These are phyloP conservation scores for Hyaloscypha hepaticicola DNA, from an alignment of 495 filamentous ascomycete genomes.

Conservation along the genomic window DNA sequence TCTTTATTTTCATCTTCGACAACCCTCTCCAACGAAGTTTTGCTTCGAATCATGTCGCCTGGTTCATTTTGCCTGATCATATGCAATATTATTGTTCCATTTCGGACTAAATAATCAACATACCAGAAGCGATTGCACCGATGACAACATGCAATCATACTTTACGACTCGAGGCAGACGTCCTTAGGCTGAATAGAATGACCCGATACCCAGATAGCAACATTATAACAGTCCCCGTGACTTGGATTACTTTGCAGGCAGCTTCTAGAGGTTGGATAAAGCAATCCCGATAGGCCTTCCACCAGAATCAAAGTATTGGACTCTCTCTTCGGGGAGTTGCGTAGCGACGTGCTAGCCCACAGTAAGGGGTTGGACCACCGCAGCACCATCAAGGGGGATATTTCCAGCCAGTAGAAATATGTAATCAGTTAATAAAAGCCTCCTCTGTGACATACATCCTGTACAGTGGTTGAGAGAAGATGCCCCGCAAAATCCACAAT, in stretches of 20 bases:
- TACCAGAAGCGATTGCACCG: conserved; percentile 49
- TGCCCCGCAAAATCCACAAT: conserved; percentile 53
- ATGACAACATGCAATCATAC: conserved; percentile 55
- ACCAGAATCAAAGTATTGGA: conserved; percentile 53
- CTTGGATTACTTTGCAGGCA: conserved; percentile 48
- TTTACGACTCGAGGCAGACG: conserved; percentile 52
- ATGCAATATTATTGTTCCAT: conserved; percentile 1
- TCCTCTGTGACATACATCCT: conserved; percentile 56
- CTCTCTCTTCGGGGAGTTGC: conserved; percentile 45
- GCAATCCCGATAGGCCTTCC: conserved; percentile 64
- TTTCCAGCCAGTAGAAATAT: conserved; percentile 46
- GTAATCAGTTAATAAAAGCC: conserved; percentile 53
- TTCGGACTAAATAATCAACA: conserved; percentile 9
- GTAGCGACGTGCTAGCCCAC: conserved; percentile 69
- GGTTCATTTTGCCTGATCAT: conserved; percentile 47
- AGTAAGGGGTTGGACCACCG: conserved; percentile 60
- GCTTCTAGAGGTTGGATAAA: conserved; percentile 55
- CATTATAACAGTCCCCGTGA: conserved; percentile 59
- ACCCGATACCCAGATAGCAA: conserved; percentile 61
- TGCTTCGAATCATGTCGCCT: conserved; percentile 58
- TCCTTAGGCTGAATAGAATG: conserved; percentile 45
- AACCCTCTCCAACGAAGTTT: conserved; percentile 52
- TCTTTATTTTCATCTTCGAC: conserved; percentile 57
- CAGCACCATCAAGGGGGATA: conserved; percentile 51
- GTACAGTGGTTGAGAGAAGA: conserved; percentile 49